Evolutionary conservation across 139 green algal species (phyloP), one percentile per base, ranked within the genome.

Genomic region (Nannochloris sp.): DNA sequence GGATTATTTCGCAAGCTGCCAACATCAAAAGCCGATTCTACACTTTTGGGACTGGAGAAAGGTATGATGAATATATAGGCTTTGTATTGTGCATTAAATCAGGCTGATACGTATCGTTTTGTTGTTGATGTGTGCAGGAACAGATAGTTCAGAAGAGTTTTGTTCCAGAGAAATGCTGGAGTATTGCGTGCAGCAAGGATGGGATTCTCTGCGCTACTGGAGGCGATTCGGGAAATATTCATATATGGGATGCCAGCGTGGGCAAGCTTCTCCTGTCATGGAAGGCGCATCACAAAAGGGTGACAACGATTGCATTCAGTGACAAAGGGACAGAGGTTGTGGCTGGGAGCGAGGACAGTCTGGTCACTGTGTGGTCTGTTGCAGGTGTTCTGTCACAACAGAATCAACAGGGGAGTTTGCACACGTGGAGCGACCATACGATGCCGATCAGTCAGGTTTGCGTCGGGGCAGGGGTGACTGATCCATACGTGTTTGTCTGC

Each of bases 261-360:
- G 91, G 91, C 1, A 66, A 73, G 8, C 74, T 97, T 34, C 71
- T 97, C 62, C 73, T 75, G 8, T 78, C 31, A 15, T 97, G 90
- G 91, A 61, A 79, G 7, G 85, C 81, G 2, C 90, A 97, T 74
- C 97, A 95, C 81, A 91, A 91, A 76, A 73, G 76, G 18, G 78
- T 91, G 9, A 84, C 80, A 3, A 67, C 53, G 19, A 73, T 97
- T 23, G 64, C 73, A 0, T 92, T 95, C 59, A 72, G 62, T 4
- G 72, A 86, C 14, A 59, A 66, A 48, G 85, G 85, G n/a, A 40
- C 50, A 5, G 24, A 90, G 54, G 67, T 97, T 50, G 18, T 97
- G 9, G 89, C 73, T 37, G 88, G 76, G 3, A 80, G 80, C 2
- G 84, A 95, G 48, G 90, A 97, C 70, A 85, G 79, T 0, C 46